These are phyloP conservation scores for Paraphoma chrysanthemicola DNA, from an alignment of 2,329 filamentous ascomycete genomes.

Conservation along the genomic window DNA sequence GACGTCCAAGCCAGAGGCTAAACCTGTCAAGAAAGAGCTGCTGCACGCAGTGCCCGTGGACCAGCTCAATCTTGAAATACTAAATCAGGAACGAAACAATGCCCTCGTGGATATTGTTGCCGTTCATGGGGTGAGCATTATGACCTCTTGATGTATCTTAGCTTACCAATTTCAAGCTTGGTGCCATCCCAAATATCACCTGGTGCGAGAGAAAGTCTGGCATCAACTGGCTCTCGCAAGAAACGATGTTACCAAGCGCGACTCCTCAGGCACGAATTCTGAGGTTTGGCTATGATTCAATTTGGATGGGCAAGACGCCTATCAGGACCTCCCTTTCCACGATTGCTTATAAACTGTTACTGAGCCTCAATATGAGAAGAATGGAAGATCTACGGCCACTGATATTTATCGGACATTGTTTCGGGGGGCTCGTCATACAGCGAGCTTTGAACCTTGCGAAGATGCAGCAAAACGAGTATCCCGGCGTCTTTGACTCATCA, in stretches of 20 bases:
- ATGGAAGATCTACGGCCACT: constrained; percentile 1
- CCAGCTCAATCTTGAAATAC: background rate
- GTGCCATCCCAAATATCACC: constrained; percentile 3
- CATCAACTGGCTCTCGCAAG: background rate
- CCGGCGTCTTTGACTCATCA: background rate
- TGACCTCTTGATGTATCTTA: background rate
- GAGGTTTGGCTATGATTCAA: constrained; percentile 1
- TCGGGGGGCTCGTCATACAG: background rate
- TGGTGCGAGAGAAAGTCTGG: background rate
- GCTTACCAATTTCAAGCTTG: background rate
- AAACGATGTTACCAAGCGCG: background rate
- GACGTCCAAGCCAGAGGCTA: background rate
- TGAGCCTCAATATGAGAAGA: background rate
- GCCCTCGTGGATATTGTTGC: background rate
- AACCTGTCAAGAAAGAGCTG: background rate
- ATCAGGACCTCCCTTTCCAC: constrained; percentile 3
- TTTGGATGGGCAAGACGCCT: constrained; percentile 3
- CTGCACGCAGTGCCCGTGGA: background rate
- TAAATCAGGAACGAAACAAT: background rate
- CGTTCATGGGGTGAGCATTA: background rate
- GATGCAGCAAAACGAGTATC: background rate
- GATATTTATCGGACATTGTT: constrained; percentile 2
- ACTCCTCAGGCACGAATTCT: background rate
- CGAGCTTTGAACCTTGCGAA: constrained; percentile 2
- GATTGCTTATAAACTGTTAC: constrained; percentile 1